Conservation (phyloP, 1,284 basidiomycete genomes). For the Somion occarium region DNA sequence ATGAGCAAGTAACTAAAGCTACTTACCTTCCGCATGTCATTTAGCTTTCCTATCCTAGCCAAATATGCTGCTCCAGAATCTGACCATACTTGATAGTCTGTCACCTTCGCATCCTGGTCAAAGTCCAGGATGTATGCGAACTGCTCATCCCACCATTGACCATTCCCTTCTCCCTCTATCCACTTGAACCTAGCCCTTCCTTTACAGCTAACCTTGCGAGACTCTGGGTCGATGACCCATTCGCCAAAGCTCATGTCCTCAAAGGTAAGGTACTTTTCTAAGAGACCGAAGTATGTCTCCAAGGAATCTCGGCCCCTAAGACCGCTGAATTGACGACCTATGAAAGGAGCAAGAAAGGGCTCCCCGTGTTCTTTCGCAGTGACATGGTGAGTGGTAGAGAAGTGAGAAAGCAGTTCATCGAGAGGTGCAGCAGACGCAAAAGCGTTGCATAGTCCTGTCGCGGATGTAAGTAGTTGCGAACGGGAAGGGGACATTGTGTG, state of each 20-base stretch:
- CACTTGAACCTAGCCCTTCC: slow-evolving; percentile 55
- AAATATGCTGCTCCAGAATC: slow-evolving; percentile 63
- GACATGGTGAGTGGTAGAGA: slow-evolving; percentile 41
- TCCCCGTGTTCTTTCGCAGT: slow-evolving; percentile 56
- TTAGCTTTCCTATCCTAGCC: slow-evolving; percentile 46
- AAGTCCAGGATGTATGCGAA: slow-evolving; percentile 61
- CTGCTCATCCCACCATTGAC: slow-evolving; percentile 56
- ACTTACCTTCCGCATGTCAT: slow-evolving; percentile 11
- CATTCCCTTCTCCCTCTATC: slow-evolving; percentile 35
- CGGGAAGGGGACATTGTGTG: slow-evolving; percentile 16
- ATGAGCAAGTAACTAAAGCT: too few relatives aligned
- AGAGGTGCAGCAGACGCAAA: slow-evolving; percentile 43
- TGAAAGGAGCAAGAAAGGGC: slow-evolving; percentile 49
- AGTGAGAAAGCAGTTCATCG: slow-evolving; percentile 42
- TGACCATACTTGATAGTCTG: slow-evolving; percentile 61
- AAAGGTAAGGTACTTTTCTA: slow-evolving; percentile 39
- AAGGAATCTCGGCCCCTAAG: slow-evolving; percentile 31
- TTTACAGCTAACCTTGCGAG: slow-evolving; percentile 46
- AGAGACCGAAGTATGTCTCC: slow-evolving; percentile 44
- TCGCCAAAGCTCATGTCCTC: slow-evolving; percentile 38
- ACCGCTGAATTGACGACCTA: slow-evolving; percentile 47
- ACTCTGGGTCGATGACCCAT: slow-evolving; percentile 39
- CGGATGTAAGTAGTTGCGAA: slow-evolving; percentile 36
- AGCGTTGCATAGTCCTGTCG: slow-evolving; percentile 45
- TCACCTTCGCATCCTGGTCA: slow-evolving; percentile 50